Base-by-base conservation (phyloP, 2,329 filamentous ascomycete genomes). In the Bisporella sp. region DNA sequence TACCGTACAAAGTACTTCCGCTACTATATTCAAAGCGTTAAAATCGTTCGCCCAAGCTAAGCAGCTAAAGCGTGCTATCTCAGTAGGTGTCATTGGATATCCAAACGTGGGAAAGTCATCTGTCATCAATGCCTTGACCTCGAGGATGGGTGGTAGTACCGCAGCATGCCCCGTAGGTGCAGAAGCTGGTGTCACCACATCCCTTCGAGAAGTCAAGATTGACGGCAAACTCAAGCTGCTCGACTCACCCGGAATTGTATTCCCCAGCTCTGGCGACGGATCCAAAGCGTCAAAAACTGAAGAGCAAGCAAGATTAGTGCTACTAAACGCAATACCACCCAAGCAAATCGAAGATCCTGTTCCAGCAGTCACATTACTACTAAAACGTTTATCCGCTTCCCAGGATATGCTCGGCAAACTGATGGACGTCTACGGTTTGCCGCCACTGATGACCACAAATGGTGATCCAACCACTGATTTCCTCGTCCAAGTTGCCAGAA, bases 61-160 rank as follows among this genome's bases (percentile, higher is more conserved):
- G 62, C 85, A 95, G 66, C 74, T 96, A 59, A 95, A 95, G 76
- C 85, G 91, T 50, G 85, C 90, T 48, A 82, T 95, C 62, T 91
- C 88, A 21, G 91, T 96, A 54, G 91, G 91, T 57, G 88, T 96
- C 55, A 95, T 96, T 60, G 91, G 91, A 31, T 96, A 96, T 68
- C 91, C 91, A 62, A 96, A 96, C 67, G 91, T 96, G 53, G 91
- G 91, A 66, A 96, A 96, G 74, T 95, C 89, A 31, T 96, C 90
- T 46, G 89, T 96, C 62, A 96, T 96, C 77, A 96, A 96, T 68
- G 88, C 90, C 12, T 82, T 96, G 50, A 85, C 89, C 21, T 83
- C 87, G 37, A 81, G 89, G 37, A 74, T 96, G 59, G 81, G 85
- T 57, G 78, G 82, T 50, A 82, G 79, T 63, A 75, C 76, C 57